These are phyloP conservation scores for Lachnum nothofagi DNA, from an alignment of 2,329 filamentous ascomycete genomes.

Conservation along the genomic window DNA sequence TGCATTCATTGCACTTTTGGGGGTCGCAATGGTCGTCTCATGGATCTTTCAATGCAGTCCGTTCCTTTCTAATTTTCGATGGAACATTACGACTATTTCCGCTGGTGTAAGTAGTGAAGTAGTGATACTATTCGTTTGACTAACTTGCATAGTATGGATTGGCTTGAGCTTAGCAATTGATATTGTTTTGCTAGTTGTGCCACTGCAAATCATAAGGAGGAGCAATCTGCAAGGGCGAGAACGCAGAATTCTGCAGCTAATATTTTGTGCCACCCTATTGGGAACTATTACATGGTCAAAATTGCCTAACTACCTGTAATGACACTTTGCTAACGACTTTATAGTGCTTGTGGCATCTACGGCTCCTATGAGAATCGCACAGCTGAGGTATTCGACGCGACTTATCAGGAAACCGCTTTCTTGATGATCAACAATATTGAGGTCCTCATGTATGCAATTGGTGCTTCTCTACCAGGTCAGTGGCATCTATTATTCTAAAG, in stretches of 20 bases:
- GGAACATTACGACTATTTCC: conserved; percentile 20
- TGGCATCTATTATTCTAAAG: neutral
- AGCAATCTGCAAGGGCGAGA: conserved; percentile 24
- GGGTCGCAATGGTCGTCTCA: conserved; percentile 18
- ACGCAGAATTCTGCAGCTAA: conserved; percentile 26
- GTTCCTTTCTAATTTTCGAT: conserved; percentile 28
- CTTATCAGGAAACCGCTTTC: conserved; percentile 26
- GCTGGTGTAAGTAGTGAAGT: conserved; percentile 23
- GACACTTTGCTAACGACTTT: neutral
- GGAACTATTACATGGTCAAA: conserved; percentile 29
- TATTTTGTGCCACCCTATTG: conserved; percentile 29
- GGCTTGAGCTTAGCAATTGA: conserved; percentile 28
- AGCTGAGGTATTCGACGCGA: conserved; percentile 14
- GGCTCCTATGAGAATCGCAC: conserved; percentile 21
- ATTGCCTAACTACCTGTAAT: neutral
- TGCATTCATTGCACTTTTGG: conserved; percentile 23
- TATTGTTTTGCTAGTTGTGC: conserved; percentile 26
- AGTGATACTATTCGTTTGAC: neutral
- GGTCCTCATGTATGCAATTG: conserved; percentile 29
- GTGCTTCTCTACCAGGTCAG: conserved; percentile 29
- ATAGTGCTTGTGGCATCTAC: conserved; percentile 19
- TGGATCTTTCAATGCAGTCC: conserved; percentile 29
- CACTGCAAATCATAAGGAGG: conserved; percentile 23
- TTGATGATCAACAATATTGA: conserved; percentile 32
- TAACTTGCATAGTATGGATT: conserved; percentile 25